phyloP scores from a whole-genome alignment of 148 eudicot genomes.

The Vaccinium myrtillus region DNA sequence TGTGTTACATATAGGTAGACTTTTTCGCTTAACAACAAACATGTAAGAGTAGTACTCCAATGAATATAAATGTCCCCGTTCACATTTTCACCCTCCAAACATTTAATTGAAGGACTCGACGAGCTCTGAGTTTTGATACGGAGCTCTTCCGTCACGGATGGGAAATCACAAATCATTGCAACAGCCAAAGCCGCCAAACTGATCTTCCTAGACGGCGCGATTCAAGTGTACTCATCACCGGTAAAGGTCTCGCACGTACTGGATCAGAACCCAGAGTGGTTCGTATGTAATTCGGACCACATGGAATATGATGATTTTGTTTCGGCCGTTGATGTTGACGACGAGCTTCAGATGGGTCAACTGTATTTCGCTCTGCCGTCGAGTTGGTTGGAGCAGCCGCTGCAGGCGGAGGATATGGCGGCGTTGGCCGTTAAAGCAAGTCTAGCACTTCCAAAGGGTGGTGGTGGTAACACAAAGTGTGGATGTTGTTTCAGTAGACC shows the following conservation, averaged over 20 bases:
- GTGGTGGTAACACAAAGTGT: not conserved
- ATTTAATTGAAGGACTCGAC: not conserved
- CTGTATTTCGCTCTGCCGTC: constrained; percentile 38
- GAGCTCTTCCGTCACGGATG: not conserved
- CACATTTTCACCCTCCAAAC: not conserved
- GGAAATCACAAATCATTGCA: not conserved
- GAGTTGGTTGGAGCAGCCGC: constrained; percentile 22
- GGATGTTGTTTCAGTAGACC: not conserved
- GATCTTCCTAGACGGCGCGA: constrained; percentile 27
- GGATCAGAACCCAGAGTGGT: not conserved
- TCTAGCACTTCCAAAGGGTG: constrained; percentile 2
- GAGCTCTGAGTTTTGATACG: not conserved
- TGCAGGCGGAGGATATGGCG: constrained; percentile 43
- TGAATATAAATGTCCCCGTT: not conserved
- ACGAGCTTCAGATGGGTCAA: constrained; percentile 32
- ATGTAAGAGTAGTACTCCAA: not conserved
- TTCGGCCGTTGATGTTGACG: constrained; percentile 16
- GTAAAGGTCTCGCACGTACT: constrained; percentile 26
- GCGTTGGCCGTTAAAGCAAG: constrained; percentile 38
- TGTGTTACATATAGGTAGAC: not conserved
- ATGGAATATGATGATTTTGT: constrained; percentile 35
- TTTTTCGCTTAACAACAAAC: not conserved
- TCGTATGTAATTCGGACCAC: constrained; percentile 36
- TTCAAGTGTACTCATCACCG: constrained; percentile 26
- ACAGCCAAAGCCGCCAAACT: constrained; percentile 43